Percentiles rank a stretch among this genome's conserved stretches.
phyloP scores from a whole-genome alignment of 2,329 filamentous ascomycete species.

The Colletotrichum sansevieriae region DNA sequence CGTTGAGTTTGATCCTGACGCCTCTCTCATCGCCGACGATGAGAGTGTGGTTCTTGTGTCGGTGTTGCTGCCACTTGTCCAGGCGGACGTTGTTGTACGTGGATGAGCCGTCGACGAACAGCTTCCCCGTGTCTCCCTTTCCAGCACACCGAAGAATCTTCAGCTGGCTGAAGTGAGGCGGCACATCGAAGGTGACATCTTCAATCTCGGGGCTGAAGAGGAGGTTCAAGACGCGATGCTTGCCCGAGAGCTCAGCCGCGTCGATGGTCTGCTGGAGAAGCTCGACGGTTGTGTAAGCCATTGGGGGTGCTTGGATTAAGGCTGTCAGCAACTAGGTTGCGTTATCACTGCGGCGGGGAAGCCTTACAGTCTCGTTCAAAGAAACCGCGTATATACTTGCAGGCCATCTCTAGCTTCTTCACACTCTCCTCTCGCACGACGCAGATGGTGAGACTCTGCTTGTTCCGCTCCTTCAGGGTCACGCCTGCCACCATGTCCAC shows the following conservation, averaged over 20 bases:
- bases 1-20: conserved; percentile 19
- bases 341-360: background rate
- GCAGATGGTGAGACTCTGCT: conserved; percentile 8
- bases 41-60: conserved; percentile 27
- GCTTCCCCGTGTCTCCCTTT: background rate
- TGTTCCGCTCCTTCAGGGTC: conserved; percentile 6
- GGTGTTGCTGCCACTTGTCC: conserved; percentile 27
- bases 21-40: conserved; percentile 23
- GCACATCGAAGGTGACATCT: conserved; percentile 21
- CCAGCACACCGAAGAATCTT: conserved; percentile 5
- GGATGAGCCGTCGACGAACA: conserved; percentile 25
- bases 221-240: conserved; percentile 20
- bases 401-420: background rate
- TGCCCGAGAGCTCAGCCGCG: conserved; percentile 13
- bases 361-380: conserved; percentile 15
- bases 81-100: conserved; percentile 30
- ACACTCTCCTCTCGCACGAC: background rate
- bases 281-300: conserved; percentile 10
- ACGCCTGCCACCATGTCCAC: conserved; percentile 4
- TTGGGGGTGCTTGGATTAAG: background rate
- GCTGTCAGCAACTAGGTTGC: background rate
- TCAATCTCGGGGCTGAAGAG: conserved; percentile 26
- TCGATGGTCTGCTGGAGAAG: conserved; percentile 27
- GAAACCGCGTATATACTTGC: conserved; percentile 6
- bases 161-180: conserved; percentile 25